Evolutionary conservation across 2,329 filamentous ascomycete species (phyloP).

Genomic region (Pyricularia grisea): DNA sequence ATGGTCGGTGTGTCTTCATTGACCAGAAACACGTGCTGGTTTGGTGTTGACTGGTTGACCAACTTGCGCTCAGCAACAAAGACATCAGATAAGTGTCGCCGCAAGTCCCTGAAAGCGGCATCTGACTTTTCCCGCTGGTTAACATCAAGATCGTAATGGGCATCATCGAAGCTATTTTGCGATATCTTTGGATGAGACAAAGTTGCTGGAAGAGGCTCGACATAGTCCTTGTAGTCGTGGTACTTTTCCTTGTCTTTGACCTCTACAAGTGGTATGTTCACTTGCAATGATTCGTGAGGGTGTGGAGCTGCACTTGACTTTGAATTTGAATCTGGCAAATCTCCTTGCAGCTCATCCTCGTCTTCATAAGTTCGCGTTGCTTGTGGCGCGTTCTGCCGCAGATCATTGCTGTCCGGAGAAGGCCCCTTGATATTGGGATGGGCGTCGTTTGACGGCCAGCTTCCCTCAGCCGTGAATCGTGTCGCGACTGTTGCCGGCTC

Average conservation of each 20-base stretch:
- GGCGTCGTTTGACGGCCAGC: neutral
- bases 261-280: neutral
- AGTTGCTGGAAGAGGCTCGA: constrained; percentile 28
- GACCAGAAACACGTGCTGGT: constrained; percentile 42
- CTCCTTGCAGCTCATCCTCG: neutral
- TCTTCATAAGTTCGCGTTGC: neutral
- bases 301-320: neutral
- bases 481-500: neutral
- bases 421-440: neutral
- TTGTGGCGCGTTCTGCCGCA: neutral
- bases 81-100: constrained; percentile 59
- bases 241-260: constrained; percentile 38
- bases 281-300: neutral
- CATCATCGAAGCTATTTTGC: constrained; percentile 35
- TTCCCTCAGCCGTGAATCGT: neutral
- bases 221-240: constrained; percentile 33
- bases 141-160: constrained; percentile 51
- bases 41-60: constrained; percentile 43
- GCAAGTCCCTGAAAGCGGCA: constrained; percentile 60
- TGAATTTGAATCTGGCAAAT: neutral
- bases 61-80: constrained; percentile 68
- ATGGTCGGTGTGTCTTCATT: constrained; percentile 58
- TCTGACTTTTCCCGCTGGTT: constrained; percentile 80
- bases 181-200: constrained; percentile 46
- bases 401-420: neutral